Evolutionary conservation across 371 early-diverging fungal genomes (phyloP).

Genomic region (Saksenaea vasiformis): DNA sequence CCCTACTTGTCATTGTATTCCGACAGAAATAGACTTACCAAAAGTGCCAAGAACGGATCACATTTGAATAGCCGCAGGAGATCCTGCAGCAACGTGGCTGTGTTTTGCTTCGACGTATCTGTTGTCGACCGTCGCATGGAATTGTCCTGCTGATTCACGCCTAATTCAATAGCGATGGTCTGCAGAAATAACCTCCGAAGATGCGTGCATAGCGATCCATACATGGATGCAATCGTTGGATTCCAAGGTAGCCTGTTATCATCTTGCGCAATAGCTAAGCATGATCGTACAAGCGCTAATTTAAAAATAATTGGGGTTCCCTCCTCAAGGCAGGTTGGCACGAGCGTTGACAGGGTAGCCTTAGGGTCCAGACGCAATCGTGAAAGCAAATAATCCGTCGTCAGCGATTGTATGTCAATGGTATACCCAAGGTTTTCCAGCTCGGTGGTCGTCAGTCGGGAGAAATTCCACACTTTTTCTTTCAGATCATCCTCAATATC

Average conservation of each 20-base stretch:
- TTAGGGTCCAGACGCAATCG: slow-evolving; percentile 67
- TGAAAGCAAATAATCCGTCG: slow-evolving; percentile 70
- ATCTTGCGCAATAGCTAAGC: slow-evolving; percentile 67
- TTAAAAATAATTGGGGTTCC: slow-evolving; percentile 64
- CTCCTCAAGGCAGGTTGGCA: slow-evolving; percentile 64
- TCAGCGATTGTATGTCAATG: slow-evolving; percentile 34
- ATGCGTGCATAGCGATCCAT: slow-evolving; percentile 63
- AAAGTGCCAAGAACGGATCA: slow-evolving; percentile 26
- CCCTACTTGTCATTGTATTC: not conserved
- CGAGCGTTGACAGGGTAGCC: slow-evolving; percentile 58
- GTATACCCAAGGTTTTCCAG: not conserved
- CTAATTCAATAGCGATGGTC: slow-evolving; percentile 13
- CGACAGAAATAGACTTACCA: slow-evolving; percentile 16
- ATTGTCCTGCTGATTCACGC: not conserved
- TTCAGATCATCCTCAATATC: slow-evolving; percentile 70
- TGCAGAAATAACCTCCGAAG: slow-evolving; percentile 65
- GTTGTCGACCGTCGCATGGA: not conserved
- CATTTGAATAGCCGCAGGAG: slow-evolving; percentile 27
- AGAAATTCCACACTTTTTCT: slow-evolving; percentile 57
- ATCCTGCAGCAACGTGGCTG: slow-evolving; percentile 16
- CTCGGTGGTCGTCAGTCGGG: not conserved
- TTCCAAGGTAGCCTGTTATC: slow-evolving; percentile 71
- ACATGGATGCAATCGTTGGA: slow-evolving; percentile 63
- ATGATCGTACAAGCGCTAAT: slow-evolving; percentile 71
- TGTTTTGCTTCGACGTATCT: slow-evolving; percentile 19